Evolutionary conservation across 1,284 basidiomycete genomes (phyloP), one percentile per base, ranked within the genome.

Genomic region (Butyriboletus appendiculatus): DNA sequence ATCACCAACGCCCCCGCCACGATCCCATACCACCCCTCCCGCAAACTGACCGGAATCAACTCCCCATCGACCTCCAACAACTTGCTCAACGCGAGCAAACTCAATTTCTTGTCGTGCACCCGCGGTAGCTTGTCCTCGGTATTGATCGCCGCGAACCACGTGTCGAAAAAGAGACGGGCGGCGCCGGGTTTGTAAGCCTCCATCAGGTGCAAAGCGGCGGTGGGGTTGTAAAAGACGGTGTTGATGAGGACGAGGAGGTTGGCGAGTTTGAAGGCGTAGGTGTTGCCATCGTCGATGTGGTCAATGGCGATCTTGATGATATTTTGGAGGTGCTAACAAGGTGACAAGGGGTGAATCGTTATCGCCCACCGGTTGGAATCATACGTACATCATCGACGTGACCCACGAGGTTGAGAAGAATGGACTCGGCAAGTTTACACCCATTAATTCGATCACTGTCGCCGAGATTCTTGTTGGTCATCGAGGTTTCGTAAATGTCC

Each of bases 71-170:
- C 73, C 69, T 91, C 88, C 65, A 94, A 75, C 53, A 93, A 69
- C 38, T 84, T 82, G 59, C 85, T 90, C 56, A 96, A 73, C 10
- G 92, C 84, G 55, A 91, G 70, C 48, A 94, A 81, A 57, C 83
- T 84, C 53, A 96, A 76, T 71, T 92, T 94, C 81, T 94, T 94
- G 72, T 96, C 93, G 69, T 96, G 92, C 37, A 96, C 92, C n/a
- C 92, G 81, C 4, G 89, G 90, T 42, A 94, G 78, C 46, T 79
- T 81, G 30, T 77, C 75, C 22, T 84, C 77, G 45, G 75, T 73
- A 53, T 82, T 84, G 68, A 94, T 88, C 15, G 83, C 81, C 9
- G 72, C 80, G 63, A 92, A 92, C 88, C 92, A 94, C 58, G 78
- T 78, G 62, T 90, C 84, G 66, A 96, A 94, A 77, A 96, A 92